phyloP scores from a whole-genome alignment of 2,329 filamentous ascomycete genomes.

The Pleoardoris graminearum region DNA sequence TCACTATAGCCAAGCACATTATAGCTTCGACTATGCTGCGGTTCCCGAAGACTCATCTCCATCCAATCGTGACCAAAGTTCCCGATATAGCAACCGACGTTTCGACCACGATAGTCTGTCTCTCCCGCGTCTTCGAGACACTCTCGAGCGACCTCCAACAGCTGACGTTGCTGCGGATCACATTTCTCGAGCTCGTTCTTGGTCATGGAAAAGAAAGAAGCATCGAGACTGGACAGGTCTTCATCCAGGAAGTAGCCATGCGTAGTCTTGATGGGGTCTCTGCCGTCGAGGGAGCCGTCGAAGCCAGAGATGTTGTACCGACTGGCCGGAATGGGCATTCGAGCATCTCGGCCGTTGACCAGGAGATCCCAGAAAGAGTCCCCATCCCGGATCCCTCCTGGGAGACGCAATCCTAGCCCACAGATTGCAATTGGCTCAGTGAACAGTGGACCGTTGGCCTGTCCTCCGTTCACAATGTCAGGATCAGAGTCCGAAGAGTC shows the following conservation, averaged over 20 bases:
- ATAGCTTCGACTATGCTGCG: not conserved
- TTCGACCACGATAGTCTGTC: not conserved
- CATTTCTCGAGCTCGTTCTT: slow-evolving; percentile 18
- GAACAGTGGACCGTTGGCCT: too few species aligned
- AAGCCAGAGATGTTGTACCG: not conserved
- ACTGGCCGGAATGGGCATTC: not conserved
- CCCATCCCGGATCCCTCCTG: not conserved
- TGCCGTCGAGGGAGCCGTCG: not conserved
- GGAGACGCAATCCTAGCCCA: not conserved
- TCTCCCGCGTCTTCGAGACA: slow-evolving; percentile 39
- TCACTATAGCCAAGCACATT: not conserved
- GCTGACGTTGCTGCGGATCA: slow-evolving; percentile 27
- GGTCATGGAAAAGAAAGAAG: slow-evolving; percentile 16
- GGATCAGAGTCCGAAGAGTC: too few species aligned
- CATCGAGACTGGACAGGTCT: not conserved
- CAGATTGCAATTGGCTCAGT: not conserved
- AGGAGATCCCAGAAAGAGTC: not conserved
- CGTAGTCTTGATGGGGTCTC: not conserved
- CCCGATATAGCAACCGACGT: not conserved
- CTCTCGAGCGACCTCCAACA: slow-evolving; percentile 31
- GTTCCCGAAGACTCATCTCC: not conserved
- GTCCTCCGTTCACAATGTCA: too few species aligned
- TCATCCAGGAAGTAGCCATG: not conserved
- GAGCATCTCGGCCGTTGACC: not conserved
- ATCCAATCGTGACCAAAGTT: not conserved